Evolutionary conservation across 805 yeast genomes (phyloP).

Genomic region (Pichia occidentalis): DNA sequence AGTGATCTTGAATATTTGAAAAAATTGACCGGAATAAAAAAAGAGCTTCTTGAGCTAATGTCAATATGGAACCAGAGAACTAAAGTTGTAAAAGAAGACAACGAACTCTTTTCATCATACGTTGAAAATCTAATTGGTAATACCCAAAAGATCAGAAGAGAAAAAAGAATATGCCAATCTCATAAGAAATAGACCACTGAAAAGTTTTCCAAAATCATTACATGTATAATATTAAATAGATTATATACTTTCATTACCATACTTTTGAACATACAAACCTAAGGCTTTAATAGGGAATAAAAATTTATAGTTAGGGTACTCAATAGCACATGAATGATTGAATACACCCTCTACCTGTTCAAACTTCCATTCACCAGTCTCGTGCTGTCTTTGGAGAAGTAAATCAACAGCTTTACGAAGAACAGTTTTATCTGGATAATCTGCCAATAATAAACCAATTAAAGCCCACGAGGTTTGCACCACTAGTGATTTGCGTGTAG

Average conservation of each 20-base stretch:
- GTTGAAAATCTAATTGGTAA: conserved; percentile 88
- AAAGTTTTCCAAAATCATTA: neutral
- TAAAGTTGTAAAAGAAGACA: conserved; percentile 50
- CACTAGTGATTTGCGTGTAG: conserved; percentile 49
- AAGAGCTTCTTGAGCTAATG: conserved; percentile 27
- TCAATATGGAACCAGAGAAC: conserved; percentile 47
- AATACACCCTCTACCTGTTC: conserved; percentile 93
- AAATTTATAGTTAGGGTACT: conserved; percentile 89
- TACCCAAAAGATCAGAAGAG: conserved; percentile 68
- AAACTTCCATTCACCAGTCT: conserved; percentile 77
- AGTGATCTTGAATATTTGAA: too few species aligned
- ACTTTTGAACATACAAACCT: conserved; percentile 49
- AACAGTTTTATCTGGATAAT: conserved; percentile 63
- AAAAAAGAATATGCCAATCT: conserved; percentile 11
- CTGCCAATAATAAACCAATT: conserved; percentile 72
- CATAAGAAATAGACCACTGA: neutral
- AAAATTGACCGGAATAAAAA: conserved; percentile 34
- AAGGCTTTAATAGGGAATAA: conserved; percentile 89
- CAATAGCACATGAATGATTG: conserved; percentile 87
- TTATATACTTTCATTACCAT: conserved; percentile 19
- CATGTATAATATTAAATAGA: conserved; percentile 1
- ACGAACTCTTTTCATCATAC: conserved; percentile 74
- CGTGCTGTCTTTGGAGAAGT: conserved; percentile 57
- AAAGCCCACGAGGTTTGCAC: conserved; percentile 94
- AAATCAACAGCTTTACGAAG: conserved; percentile 59